These are phyloP conservation scores for Phytophthora sp. DNA, from an alignment of 352 stramenopile genomes.

Conservation along the genomic window DNA sequence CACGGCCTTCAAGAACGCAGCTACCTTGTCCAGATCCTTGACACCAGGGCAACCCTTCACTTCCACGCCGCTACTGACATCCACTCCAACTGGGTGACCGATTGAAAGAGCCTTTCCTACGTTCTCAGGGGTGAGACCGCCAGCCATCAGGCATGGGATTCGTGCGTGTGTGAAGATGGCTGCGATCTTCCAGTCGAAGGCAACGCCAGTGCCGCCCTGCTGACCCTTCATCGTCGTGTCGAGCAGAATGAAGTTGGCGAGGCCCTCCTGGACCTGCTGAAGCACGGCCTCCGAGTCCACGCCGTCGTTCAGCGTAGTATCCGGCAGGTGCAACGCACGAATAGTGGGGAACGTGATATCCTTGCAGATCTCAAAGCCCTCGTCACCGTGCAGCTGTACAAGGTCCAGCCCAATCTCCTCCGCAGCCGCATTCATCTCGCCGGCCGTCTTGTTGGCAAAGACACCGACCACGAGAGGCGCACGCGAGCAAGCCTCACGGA, in stretches of 20 bases:
- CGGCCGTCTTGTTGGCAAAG: slow-evolving; percentile 95
- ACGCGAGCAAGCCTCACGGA: slow-evolving; percentile 74
- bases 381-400: slow-evolving; percentile 97
- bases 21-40: slow-evolving; percentile 69
- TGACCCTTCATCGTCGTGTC: slow-evolving; percentile 97
- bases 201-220: slow-evolving; percentile 91
- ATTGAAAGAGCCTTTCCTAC: slow-evolving; percentile 89
- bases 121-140: slow-evolving; percentile 95
- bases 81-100: slow-evolving; percentile 91
- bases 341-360: slow-evolving; percentile 92
- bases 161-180: slow-evolving; percentile 88
- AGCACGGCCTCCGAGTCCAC: slow-evolving; percentile 80
- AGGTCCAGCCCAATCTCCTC: slow-evolving; percentile 94
- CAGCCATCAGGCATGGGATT: slow-evolving; percentile 96
- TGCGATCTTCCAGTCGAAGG: slow-evolving; percentile 97
- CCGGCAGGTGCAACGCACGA: slow-evolving; percentile 93
- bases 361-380: slow-evolving; percentile 90
- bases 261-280: slow-evolving; percentile 61
- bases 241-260: slow-evolving; percentile 93
- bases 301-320: slow-evolving; percentile 71
- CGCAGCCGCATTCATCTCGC: slow-evolving; percentile 92
- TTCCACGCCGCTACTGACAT: slow-evolving; percentile 97
- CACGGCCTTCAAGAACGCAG: slow-evolving; percentile 66
- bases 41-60: slow-evolving; percentile 67
- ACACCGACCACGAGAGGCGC: slow-evolving; percentile 94